Base-by-base conservation (phyloP, 2,329 filamentous ascomycete species). In the Sclerotinia trifoliorum region DNA sequence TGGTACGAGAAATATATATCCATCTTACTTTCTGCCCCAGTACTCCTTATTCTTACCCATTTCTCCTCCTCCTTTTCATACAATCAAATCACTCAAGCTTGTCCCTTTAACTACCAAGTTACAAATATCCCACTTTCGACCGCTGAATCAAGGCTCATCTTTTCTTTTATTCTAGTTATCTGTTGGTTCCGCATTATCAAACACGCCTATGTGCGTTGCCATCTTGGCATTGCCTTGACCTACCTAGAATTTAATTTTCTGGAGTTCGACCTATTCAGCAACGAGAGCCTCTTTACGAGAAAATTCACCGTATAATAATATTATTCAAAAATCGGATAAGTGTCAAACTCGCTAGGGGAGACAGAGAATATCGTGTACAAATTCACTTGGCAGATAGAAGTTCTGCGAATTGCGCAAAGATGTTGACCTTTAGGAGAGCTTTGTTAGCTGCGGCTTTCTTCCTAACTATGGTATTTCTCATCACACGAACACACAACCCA, bases 401-500 rank as follows among this genome's bases (percentile, higher is more conserved):
- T 35, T 67, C 68, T 71, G 66, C 54, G 68, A 67, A 69, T 69
- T 68, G 61, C 67, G 39, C 77, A 81, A 62, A 76, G 69, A 96
- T 96, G 92, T 85, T 94, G 78, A 91, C 90, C 76, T 92, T 91
- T 77, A 87, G 88, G 76, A 90, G 91, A 80, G 90, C 91, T 76
- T 79, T 96, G 71, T 81, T 92, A 74, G 85, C 89, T 67, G 91
- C 92, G 60, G 84, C 86, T 74, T 85, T 89, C 77, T 80, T 94
- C 72, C 79, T 94, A 74, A 85, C 87, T 39, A 82, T 91, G 75
- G 83, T 94, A 80, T 88, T 89, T 80, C 80, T 94, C 71, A 83
- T 93, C 72, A 87, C 87, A 70, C 85, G 86, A 69, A 84, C 87
- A 56, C 87, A 89, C 77, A 73, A 73, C 75, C 54, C 66, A 44